Percentiles rank a stretch among this genome's conserved stretches.
Evolutionary conservation across 1,139 yeast species (phyloP).

Genomic region (Arxiozyma bovina): DNA sequence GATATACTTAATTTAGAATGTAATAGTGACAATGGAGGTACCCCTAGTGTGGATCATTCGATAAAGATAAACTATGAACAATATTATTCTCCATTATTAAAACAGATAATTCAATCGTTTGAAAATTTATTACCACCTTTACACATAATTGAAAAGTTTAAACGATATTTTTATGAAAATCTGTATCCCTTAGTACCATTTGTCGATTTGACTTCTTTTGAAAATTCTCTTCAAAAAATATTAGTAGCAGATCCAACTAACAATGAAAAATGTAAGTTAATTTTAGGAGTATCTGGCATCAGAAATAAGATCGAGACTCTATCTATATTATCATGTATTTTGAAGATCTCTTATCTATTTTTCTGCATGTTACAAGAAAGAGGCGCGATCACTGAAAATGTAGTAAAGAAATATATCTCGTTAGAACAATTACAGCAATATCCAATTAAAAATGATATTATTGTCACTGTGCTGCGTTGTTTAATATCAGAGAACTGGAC

Average conservation of each 20-base stretch:
- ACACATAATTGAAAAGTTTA: conserved; percentile 16
- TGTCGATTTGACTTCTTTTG: conserved; percentile 22
- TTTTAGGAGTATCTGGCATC: conserved; percentile 20
- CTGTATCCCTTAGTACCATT: conserved; percentile 25
- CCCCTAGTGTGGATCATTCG: not conserved
- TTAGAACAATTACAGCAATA: conserved; percentile 15
- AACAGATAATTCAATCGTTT: conserved; percentile 15
- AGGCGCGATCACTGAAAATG: not conserved
- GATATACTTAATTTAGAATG: conserved; percentile 15
- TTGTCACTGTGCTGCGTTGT: conserved; percentile 20
- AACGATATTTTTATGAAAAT: conserved; percentile 22
- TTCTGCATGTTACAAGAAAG: conserved; percentile 6
- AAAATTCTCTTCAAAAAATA: conserved; percentile 17
- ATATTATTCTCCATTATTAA: conserved; percentile 22
- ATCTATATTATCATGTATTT: conserved; percentile 20
- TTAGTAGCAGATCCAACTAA: conserved; percentile 15
- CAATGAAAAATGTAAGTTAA: conserved; percentile 15
- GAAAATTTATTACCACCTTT: conserved; percentile 24
- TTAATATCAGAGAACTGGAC: conserved; percentile 24
- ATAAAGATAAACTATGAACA: conserved; percentile 3
- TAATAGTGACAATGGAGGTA: not conserved
- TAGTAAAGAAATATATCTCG: conserved; percentile 1
- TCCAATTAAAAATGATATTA: conserved; percentile 21
- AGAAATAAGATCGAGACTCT: conserved; percentile 27
- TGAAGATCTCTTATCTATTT: conserved; percentile 25